Conservation (phyloP, 2,329 filamentous ascomycete genomes). For the Aureobasidium lini region DNA sequence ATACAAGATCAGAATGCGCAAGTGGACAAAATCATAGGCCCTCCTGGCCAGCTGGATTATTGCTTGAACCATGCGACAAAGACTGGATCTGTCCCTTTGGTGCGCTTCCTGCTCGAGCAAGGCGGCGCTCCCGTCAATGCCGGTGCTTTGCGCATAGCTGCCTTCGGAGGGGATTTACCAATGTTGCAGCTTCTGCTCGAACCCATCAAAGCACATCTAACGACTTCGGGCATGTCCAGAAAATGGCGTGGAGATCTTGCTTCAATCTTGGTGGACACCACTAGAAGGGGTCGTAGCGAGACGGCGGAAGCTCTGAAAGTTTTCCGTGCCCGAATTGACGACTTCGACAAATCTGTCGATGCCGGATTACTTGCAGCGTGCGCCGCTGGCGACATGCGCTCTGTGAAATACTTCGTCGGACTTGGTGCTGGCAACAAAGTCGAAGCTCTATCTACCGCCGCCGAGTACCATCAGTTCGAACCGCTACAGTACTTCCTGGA, state of each 20-base stretch:
- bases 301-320: slow-evolving; percentile 3
- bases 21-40: slow-evolving; percentile 5
- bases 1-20: not conserved
- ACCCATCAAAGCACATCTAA: not conserved
- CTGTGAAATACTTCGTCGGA: not conserved
- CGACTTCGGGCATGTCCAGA: slow-evolving; percentile 4
- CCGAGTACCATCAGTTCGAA: slow-evolving; percentile 8
- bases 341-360: slow-evolving; percentile 5
- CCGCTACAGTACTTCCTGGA: slow-evolving; percentile 3
- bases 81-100: slow-evolving; percentile 1
- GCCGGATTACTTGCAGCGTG: not conserved
- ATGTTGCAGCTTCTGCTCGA: slow-evolving; percentile 11
- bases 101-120: slow-evolving; percentile 3
- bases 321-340: not conserved
- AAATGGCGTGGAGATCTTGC: slow-evolving; percentile 8
- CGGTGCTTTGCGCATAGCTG: not conserved
- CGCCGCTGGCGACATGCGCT: slow-evolving; percentile 7
- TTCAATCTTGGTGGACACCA: not conserved
- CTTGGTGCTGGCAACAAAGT: slow-evolving; percentile 3
- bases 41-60: slow-evolving; percentile 3
- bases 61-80: not conserved
- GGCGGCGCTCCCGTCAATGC: not conserved
- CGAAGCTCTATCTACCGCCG: slow-evolving; percentile 2
- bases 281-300: slow-evolving; percentile 1
- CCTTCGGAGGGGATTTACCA: not conserved